These are phyloP conservation scores for Chaetothyriales sp. DNA, from an alignment of 2,329 filamentous ascomycete genomes.

Conservation along the genomic window DNA sequence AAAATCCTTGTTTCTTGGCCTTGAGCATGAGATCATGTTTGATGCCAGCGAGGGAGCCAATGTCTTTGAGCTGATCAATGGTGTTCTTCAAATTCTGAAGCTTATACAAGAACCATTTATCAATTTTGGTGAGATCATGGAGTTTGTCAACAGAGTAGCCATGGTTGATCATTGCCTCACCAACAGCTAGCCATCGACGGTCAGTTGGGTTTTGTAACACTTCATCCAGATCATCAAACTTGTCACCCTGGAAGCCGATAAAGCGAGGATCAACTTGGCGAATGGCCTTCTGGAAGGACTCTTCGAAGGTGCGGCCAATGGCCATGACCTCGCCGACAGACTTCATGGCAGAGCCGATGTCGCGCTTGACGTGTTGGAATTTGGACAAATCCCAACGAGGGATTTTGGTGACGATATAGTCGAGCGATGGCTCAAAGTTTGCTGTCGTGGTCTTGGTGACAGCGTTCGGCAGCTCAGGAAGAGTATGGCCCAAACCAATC, in stretches of 20 bases:
- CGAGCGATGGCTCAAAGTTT: slow-evolving; percentile 93
- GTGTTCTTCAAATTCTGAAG: slow-evolving; percentile 92
- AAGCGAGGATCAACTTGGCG: slow-evolving; percentile 89
- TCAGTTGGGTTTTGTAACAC: slow-evolving; percentile 87
- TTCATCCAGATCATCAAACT: slow-evolving; percentile 83
- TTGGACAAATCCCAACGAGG: slow-evolving; percentile 96
- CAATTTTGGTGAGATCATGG: slow-evolving; percentile 92
- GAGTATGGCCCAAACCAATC: slow-evolving; percentile 87
- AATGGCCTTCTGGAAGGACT: slow-evolving; percentile 98
- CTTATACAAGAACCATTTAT: slow-evolving; percentile 99
- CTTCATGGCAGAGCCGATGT: slow-evolving; percentile 97
- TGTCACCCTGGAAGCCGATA: slow-evolving; percentile 84
- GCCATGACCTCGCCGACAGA: slow-evolving; percentile 99
- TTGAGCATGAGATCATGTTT: slow-evolving; percentile 79
- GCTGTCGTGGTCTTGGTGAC: slow-evolving; percentile 97
- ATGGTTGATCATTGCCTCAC: slow-evolving; percentile 95
- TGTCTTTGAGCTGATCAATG: slow-evolving; percentile 67
- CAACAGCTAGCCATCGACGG: slow-evolving; percentile 90
- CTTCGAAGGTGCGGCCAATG: slow-evolving; percentile 94
- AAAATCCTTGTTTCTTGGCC: slow-evolving; percentile 97
- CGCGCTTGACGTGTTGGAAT: slow-evolving; percentile 96
- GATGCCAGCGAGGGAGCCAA: slow-evolving; percentile 66
- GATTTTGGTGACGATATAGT: slow-evolving; percentile 98
- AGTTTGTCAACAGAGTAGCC: slow-evolving; percentile 84
- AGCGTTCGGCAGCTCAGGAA: slow-evolving; percentile 91